Percentiles rank a stretch among this genome's conserved stretches.
These are phyloP conservation scores for Manihot esculenta DNA, from an alignment of 441 rosid species.

Conservation along the genomic window DNA sequence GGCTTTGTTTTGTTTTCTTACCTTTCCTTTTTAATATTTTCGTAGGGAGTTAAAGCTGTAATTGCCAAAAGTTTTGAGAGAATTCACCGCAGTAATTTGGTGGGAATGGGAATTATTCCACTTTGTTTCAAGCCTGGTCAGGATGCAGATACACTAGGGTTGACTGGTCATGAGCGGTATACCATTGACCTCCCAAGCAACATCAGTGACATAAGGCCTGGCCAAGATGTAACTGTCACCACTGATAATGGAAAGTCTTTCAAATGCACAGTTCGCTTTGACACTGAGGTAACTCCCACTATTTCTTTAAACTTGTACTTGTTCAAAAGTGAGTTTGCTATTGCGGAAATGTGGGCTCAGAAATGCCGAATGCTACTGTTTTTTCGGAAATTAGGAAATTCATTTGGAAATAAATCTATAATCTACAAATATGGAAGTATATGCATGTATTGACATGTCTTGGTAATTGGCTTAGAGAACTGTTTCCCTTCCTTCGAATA, in stretches of 20 bases:
- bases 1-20: neutral
- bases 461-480: neutral
- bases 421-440: neutral
- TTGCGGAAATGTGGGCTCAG: neutral
- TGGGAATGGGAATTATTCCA: constrained; percentile 96
- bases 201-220: constrained; percentile 76
- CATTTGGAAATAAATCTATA: neutral
- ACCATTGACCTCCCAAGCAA: constrained; percentile 82
- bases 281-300: constrained; percentile 72
- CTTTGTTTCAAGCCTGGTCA: constrained; percentile 89
- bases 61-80: constrained; percentile 98
- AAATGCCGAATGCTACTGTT: neutral
- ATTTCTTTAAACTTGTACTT: neutral
- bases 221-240: constrained; percentile 89
- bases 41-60: constrained; percentile 96
- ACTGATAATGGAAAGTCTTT: constrained; percentile 85
- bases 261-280: constrained; percentile 90
- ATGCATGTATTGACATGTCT: neutral
- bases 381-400: neutral
- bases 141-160: constrained; percentile 83
- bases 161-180: constrained; percentile 88
- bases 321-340: neutral
- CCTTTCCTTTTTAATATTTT: neutral
- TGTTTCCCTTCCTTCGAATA: neutral
- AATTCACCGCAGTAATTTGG: constrained; percentile 96